Evolutionary conservation across 768 basidiomycete genomes (phyloP).

Genomic region (Russula abietina): DNA sequence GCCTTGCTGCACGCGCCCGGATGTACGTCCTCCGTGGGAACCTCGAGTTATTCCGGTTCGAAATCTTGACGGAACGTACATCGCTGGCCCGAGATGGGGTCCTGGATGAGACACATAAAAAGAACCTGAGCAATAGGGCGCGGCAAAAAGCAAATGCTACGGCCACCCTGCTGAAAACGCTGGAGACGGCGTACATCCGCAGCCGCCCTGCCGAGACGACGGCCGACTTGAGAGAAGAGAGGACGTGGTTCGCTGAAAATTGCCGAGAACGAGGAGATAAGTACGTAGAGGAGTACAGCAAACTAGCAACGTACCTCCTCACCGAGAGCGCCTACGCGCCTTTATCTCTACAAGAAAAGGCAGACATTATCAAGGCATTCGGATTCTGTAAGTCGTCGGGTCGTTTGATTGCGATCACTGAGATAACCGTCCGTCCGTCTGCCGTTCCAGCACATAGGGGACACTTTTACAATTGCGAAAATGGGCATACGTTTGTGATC

Average conservation of each 20-base stretch:
- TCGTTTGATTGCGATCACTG: neutral
- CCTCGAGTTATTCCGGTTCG: slow-evolving; percentile 30
- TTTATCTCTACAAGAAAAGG: slow-evolving; percentile 27
- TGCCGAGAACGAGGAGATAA: slow-evolving; percentile 25
- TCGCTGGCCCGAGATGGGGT: slow-evolving; percentile 4
- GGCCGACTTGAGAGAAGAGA: slow-evolving; percentile 23
- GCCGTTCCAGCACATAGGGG: slow-evolving; percentile 28
- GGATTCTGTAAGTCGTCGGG: slow-evolving; percentile 26
- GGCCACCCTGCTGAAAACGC: neutral
- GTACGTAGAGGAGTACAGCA: slow-evolving; percentile 25
- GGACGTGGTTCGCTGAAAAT: slow-evolving; percentile 29
- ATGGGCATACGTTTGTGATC: slow-evolving; percentile 61
- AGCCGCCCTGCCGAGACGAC: slow-evolving; percentile 22
- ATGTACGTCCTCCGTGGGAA: slow-evolving; percentile 27
- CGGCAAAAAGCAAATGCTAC: neutral
- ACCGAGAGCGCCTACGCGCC: slow-evolving; percentile 26
- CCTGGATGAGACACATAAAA: neutral
- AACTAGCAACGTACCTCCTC: slow-evolving; percentile 23
- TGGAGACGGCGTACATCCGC: slow-evolving; percentile 25
- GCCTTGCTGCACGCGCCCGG: slow-evolving; percentile 27
- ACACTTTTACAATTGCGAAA: slow-evolving; percentile 36
- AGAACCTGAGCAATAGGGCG: neutral
- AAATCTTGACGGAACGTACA: slow-evolving; percentile 18
- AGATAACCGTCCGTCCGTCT: neutral
- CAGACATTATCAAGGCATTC: slow-evolving; percentile 29